Conservation (phyloP, 2,329 filamentous ascomycete species). For the Stromatinia cepivora region DNA sequence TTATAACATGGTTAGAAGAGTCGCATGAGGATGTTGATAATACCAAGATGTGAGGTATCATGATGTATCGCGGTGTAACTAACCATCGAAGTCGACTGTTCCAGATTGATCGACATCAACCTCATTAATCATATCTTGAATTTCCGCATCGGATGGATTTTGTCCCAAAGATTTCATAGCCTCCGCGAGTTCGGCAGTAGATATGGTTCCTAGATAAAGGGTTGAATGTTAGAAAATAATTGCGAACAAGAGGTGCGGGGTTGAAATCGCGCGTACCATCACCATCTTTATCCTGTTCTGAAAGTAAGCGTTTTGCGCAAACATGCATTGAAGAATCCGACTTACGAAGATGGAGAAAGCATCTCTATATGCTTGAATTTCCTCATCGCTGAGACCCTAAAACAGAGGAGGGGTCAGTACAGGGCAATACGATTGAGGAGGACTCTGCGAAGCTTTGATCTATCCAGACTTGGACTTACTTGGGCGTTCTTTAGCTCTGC, state of each 20-base stretch:
- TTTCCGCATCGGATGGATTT: conserved; percentile 23
- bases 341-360: conserved; percentile 24
- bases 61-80: conserved; percentile 8
- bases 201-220: conserved; percentile 19
- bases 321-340: background rate
- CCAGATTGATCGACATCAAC: conserved; percentile 25
- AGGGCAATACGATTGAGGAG: background rate
- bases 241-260: conserved; percentile 18
- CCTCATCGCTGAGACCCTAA: conserved; percentile 23
- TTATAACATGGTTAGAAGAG: conserved; percentile 6
- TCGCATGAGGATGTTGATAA: background rate
- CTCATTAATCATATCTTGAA: conserved; percentile 26
- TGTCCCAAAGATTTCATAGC: conserved; percentile 24
- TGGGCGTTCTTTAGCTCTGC: conserved; percentile 10
- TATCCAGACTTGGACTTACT: background rate
- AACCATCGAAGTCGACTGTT: conserved; percentile 25
- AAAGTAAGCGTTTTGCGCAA: background rate
- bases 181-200: conserved; percentile 20
- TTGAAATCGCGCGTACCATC: conserved; percentile 21
- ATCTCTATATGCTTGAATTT: conserved; percentile 24
- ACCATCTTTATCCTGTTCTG: conserved; percentile 21
- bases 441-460: background rate
- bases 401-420: background rate
- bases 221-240: background rate
- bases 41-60: conserved; percentile 13